Base-by-base conservation (phyloP, 176 grass and related monocot genomes). In the Triticum turgidum region DNA sequence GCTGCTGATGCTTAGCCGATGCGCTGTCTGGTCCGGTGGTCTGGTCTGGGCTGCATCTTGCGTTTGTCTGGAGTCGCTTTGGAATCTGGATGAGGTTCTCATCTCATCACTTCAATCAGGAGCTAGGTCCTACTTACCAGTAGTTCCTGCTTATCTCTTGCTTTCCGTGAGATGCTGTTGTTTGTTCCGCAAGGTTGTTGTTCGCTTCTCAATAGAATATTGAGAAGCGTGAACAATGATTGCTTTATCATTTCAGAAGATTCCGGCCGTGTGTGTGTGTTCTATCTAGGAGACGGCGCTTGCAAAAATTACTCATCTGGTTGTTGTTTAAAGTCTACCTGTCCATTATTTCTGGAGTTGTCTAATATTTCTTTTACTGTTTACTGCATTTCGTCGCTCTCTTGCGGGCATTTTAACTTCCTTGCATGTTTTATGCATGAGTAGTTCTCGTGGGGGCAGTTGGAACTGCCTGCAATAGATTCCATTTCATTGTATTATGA, bases 201-300 rank as follows among this genome's bases (percentile, higher is more conserved):
- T 39, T 88, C 22, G 33, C 79, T 82, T 52, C 29, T 77, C 8
- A 88, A 82, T 91, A 76, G 14, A 77, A 78, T 78, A 77, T 25
- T 44, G 34, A 33, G 25, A 65, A 56, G 66, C 1, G 10, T 39
- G 65, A 78, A 35, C 52, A 82, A 65, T 72, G 30, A 82, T 88
- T 72, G 70, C 64, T 51, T 81, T 35, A 59, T 72, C 72, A 56
- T 63, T 42, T 85, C 42, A 1, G 7, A 80, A 68, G 35, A 35
- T 45, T 6, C 45, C 29, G 24, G 14, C 47, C 12, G 1, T 38
- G 5, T 33, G 2, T 32, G 4, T 78, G 52, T 90, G 39, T 47
- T 34, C 52, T 83, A 3, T 67, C 70, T 69, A 59, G 61, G 49
- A 45, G 62, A 15, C 33, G 30, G 7, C 24, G 79, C 58, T 24